Percentiles rank a stretch among this genome's conserved stretches.
Evolutionary conservation across 768 basidiomycete genomes (phyloP).

Genomic region (Podaxis mareebaensis): DNA sequence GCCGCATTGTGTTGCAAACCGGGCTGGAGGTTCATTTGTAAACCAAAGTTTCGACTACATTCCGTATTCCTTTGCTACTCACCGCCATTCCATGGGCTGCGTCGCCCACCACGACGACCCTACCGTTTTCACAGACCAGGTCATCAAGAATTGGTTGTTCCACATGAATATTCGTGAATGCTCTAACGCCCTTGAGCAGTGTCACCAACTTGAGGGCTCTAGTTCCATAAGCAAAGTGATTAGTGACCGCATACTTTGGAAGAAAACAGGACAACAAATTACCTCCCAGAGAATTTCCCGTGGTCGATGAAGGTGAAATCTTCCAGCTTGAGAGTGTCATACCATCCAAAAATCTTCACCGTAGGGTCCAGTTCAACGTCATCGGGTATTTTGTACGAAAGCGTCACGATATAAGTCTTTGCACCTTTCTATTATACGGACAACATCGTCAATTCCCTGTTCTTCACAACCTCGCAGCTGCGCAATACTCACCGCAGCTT

Average conservation of each 20-base stretch:
- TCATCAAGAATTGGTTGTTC: constrained; percentile 38
- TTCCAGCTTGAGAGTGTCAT: constrained; percentile 29
- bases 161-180: constrained; percentile 30
- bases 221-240: background rate
- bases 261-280: background rate
- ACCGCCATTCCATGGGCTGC: constrained; percentile 60
- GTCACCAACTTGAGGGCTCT: constrained; percentile 37
- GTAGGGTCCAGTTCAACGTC: constrained; percentile 1
- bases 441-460: background rate
- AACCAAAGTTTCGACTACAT: background rate
- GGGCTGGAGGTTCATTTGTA: constrained; percentile 37
- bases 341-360: constrained; percentile 26
- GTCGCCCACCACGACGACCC: constrained; percentile 57
- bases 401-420: constrained; percentile 28
- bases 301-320: constrained; percentile 33
- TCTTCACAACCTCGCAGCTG: background rate
- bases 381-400: constrained; percentile 22
- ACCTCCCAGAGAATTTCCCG: constrained; percentile 38
- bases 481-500: background rate
- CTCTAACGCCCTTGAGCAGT: constrained; percentile 25
- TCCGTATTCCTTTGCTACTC: constrained; percentile 11
- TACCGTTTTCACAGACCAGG: constrained; percentile 49
- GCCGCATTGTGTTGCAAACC: constrained; percentile 51
- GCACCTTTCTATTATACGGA: constrained; percentile 24
- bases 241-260: background rate